Conservation (phyloP, 192 early-diverging fungal genomes). For the Obelidium mucronatum region DNA sequence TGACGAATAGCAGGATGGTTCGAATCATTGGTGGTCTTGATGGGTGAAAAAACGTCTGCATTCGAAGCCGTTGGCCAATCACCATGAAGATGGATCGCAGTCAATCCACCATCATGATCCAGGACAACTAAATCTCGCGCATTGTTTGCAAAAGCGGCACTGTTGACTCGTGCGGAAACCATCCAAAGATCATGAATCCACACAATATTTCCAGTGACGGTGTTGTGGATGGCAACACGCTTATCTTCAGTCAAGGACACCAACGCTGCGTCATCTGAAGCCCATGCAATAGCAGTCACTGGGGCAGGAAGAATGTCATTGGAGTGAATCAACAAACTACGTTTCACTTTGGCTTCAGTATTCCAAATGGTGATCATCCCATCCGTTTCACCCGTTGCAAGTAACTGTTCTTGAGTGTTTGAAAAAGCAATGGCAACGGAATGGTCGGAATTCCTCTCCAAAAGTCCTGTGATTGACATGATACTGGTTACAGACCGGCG, state of each 20-base stretch:
- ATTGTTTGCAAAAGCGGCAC: conserved; percentile 13
- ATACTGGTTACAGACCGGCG: conserved; percentile 23
- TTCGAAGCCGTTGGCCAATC: conserved; percentile 38
- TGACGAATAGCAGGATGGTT: conserved; percentile 23
- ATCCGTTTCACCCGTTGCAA: conserved; percentile 36
- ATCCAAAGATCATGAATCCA: conserved; percentile 44
- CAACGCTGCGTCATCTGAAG: conserved; percentile 36
- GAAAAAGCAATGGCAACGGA: conserved; percentile 35
- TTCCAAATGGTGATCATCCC: conserved; percentile 41
- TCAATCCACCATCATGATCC: conserved; percentile 37
- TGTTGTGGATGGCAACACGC: conserved; percentile 39
- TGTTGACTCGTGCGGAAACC: conserved; percentile 27
- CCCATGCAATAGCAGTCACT: conserved; percentile 35
- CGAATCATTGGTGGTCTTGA: background rate
- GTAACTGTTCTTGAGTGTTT: conserved; percentile 36
- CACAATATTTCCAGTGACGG: conserved; percentile 40
- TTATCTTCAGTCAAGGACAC: conserved; percentile 42
- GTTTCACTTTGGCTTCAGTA: conserved; percentile 38
- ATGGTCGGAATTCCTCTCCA: conserved; percentile 33
- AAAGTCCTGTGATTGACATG: conserved; percentile 24
- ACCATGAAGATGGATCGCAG: conserved; percentile 29
- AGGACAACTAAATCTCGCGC: conserved; percentile 33
- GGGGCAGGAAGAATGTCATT: conserved; percentile 35
- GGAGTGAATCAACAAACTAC: conserved; percentile 35
- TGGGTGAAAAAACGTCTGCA: conserved; percentile 31